phyloP scores from a whole-genome alignment of 306 rosid genomes.

The Rosa rugosa region DNA sequence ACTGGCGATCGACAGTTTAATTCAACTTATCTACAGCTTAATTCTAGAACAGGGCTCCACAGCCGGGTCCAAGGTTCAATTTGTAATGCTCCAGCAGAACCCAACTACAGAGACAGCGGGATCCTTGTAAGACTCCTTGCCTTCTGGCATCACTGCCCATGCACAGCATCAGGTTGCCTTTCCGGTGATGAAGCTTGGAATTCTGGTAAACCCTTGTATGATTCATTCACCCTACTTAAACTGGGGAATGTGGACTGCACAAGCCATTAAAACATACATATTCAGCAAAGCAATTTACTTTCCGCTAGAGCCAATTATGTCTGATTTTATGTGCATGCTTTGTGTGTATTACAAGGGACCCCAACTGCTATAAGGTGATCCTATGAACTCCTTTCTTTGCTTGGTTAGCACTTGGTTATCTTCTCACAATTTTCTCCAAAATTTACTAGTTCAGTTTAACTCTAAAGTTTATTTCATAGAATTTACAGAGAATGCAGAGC shows the following conservation, averaged over 20 bases:
- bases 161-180: conserved; percentile 42
- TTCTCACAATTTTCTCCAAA: background rate
- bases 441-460: background rate
- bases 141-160: background rate
- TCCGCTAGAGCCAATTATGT: background rate
- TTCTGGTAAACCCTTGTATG: conserved; percentile 42
- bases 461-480: background rate
- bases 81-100: background rate
- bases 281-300: background rate
- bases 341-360: background rate
- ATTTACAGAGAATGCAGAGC: background rate
- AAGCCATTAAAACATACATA: background rate
- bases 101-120: background rate
- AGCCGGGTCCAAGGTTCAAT: background rate
- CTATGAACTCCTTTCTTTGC: background rate
- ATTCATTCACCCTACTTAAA: conserved; percentile 40
- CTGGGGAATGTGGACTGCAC: conserved; percentile 46
- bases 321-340: background rate
- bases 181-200: conserved; percentile 46
- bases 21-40: background rate
- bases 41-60: background rate
- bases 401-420: background rate
- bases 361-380: background rate
- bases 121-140: background rate
- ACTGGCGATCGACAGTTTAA: background rate